Percentiles rank a stretch among this genome's conserved stretches.
phyloP scores from a whole-genome alignment of 768 basidiomycete genomes.

The Rhizopogon vesiculosus region DNA sequence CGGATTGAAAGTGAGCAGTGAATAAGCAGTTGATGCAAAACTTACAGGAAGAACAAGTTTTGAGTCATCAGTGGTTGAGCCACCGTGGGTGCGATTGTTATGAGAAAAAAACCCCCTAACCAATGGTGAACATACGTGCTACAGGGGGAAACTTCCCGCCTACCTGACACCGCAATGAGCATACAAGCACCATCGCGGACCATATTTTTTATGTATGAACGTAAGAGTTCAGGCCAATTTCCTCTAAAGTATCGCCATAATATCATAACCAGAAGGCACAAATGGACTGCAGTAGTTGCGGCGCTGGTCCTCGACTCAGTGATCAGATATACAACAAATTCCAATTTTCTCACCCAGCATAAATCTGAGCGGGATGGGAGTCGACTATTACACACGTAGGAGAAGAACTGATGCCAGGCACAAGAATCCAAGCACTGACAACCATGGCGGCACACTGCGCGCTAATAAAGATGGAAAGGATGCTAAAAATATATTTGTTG shows the following conservation, averaged over 20 bases:
- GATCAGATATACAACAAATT: background rate
- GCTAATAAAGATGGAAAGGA: conserved; percentile 7
- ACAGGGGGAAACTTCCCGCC: background rate
- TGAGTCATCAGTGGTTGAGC: conserved; percentile 10
- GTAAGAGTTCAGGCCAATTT: background rate
- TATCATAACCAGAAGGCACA: conserved; percentile 13
- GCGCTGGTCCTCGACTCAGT: conserved; percentile 2
- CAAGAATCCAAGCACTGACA: conserved; percentile 7
- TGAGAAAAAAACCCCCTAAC: conserved; percentile 13
- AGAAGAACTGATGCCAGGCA: conserved; percentile 8
- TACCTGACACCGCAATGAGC: conserved; percentile 9
- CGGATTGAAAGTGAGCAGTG: background rate
- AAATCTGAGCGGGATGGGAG: conserved; percentile 8
- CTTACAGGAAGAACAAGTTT: conserved; percentile 20
- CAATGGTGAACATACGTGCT: background rate
- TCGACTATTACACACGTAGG: conserved; percentile 11
- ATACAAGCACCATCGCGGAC: conserved; percentile 12
- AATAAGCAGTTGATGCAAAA: background rate
- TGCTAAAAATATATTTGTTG: conserved; percentile 1
- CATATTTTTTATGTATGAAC: background rate
- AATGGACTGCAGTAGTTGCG: conserved; percentile 13
- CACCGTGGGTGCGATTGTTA: conserved; percentile 10
- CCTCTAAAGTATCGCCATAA: conserved; percentile 11
- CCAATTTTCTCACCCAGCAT: conserved; percentile 13
- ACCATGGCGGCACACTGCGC: conserved; percentile 15